Evolutionary conservation across 2,329 filamentous ascomycete genomes (phyloP).

Genomic region (Rhytidhysteron rufulum): DNA sequence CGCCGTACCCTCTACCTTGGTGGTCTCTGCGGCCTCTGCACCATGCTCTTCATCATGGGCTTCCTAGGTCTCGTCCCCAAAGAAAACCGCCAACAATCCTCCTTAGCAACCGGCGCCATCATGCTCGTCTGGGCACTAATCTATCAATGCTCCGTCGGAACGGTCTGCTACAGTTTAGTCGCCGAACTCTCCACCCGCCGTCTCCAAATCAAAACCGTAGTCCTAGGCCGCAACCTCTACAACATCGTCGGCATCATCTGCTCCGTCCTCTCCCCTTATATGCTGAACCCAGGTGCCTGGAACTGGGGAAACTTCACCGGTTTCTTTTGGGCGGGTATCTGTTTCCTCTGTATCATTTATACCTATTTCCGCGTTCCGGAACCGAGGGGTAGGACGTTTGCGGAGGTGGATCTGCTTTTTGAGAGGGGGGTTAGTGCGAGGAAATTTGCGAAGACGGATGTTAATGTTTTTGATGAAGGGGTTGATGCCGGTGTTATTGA

Average conservation of each 20-base stretch:
- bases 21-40: constrained; percentile 65
- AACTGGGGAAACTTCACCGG: constrained; percentile 84
- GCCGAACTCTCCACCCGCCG: constrained; percentile 78
- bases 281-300: constrained; percentile 86
- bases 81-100: constrained; percentile 55
- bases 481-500: constrained; percentile 24
- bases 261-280: constrained; percentile 81
- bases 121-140: constrained; percentile 56
- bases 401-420: constrained; percentile 81
- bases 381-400: constrained; percentile 74
- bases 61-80: constrained; percentile 73
- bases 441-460: constrained; percentile 61
- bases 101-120: constrained; percentile 76
- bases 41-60: constrained; percentile 78
- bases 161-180: constrained; percentile 85
- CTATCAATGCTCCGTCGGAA: constrained; percentile 84
- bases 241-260: constrained; percentile 80
- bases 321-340: constrained; percentile 83
- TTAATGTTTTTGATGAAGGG: constrained; percentile 50
- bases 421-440: constrained; percentile 67
- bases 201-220: constrained; percentile 87
- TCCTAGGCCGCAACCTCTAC: constrained; percentile 72
- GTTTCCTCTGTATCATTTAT: constrained; percentile 77
- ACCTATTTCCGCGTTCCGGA: constrained; percentile 75
- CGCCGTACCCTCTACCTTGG: constrained; percentile 73